These are phyloP conservation scores for Misopates orontium DNA, from an alignment of 257 asterid species.

Conservation along the genomic window DNA sequence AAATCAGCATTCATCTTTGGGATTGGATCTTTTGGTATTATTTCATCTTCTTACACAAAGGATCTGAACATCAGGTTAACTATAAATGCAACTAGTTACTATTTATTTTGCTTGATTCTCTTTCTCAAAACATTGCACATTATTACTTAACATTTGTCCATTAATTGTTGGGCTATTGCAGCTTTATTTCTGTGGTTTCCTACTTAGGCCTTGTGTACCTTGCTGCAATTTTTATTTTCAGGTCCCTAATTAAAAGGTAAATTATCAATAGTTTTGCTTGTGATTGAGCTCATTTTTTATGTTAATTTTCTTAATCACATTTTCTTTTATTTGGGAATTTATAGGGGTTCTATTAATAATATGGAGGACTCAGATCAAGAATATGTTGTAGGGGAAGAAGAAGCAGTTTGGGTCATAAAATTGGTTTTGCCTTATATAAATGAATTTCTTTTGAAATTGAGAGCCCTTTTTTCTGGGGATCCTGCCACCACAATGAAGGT, in stretches of 20 bases:
- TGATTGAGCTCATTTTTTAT: not conserved
- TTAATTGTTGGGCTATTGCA: conserved; percentile 36
- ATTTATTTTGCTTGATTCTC: conserved; percentile 4
- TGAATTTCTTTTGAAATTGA: conserved; percentile 67
- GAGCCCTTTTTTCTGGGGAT: conserved; percentile 96
- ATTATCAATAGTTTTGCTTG: not conserved
- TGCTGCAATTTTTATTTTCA: conserved; percentile 79
- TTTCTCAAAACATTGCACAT: not conserved
- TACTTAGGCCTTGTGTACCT: conserved; percentile 78
- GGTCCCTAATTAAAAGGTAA: conserved; percentile 76
- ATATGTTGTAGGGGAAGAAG: conserved; percentile 77
- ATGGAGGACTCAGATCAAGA: conserved; percentile 37
- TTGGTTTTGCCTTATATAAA: conserved; percentile 65
- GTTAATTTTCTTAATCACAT: no score
- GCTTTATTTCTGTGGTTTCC: conserved; percentile 80
- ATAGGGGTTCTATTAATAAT: conserved; percentile 47
- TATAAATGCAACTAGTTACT: not conserved
- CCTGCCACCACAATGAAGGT: conserved; percentile 98
- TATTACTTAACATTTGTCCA: conserved; percentile 6
- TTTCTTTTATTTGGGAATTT: conserved; percentile 1
- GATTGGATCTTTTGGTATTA: conserved; percentile 67
- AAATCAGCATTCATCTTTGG: conserved; percentile 89
- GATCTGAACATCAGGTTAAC: conserved; percentile 77
- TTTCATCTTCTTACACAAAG: conserved; percentile 75
- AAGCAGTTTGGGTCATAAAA: conserved; percentile 70